A percentile compares a stretch with the other conserved stretches of the same genome.
Conservation (phyloP, 371 early-diverging fungal genomes). For the Apophysomyces variabilis region DNA sequence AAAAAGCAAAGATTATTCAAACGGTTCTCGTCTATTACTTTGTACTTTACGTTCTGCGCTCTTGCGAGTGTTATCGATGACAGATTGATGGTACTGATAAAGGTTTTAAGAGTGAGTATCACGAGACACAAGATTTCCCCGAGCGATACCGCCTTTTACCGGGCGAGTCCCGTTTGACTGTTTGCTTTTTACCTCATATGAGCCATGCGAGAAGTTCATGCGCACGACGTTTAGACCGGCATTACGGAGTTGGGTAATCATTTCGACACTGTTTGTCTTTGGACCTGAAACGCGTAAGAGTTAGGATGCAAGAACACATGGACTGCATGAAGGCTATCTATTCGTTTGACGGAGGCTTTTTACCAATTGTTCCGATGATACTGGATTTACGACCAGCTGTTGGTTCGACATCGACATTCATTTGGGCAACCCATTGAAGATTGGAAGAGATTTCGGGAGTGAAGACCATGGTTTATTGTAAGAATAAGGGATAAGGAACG, state of each 20-base stretch:
- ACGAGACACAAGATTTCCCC: slow-evolving; percentile 13
- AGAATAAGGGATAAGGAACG: neutral
- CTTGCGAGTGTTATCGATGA: slow-evolving; percentile 77
- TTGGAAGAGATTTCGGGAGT: slow-evolving; percentile 32
- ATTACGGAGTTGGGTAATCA: slow-evolving; percentile 80
- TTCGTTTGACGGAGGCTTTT: neutral
- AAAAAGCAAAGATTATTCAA: neutral
- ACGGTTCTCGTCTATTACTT: neutral
- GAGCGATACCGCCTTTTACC: slow-evolving; percentile 16
- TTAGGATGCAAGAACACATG: slow-evolving; percentile 1
- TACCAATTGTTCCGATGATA: slow-evolving; percentile 87
- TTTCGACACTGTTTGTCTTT: slow-evolving; percentile 79
- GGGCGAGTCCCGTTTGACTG: slow-evolving; percentile 1
- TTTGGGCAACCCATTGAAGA: slow-evolving; percentile 76
- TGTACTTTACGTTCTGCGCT: slow-evolving; percentile 54
- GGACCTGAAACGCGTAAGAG: slow-evolving; percentile 45
- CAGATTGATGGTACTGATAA: slow-evolving; percentile 77
- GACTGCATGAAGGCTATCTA: neutral
- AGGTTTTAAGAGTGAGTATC: slow-evolving; percentile 1
- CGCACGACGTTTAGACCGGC: slow-evolving; percentile 96
- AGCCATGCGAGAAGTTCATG: slow-evolving; percentile 94
- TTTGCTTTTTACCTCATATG: slow-evolving; percentile 61
- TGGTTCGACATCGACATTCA: slow-evolving; percentile 69
- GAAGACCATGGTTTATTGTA: slow-evolving; percentile 18
- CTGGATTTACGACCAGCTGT: slow-evolving; percentile 74